phyloP scores from a whole-genome alignment of 306 rosid genomes.

The Lotus japonicus region DNA sequence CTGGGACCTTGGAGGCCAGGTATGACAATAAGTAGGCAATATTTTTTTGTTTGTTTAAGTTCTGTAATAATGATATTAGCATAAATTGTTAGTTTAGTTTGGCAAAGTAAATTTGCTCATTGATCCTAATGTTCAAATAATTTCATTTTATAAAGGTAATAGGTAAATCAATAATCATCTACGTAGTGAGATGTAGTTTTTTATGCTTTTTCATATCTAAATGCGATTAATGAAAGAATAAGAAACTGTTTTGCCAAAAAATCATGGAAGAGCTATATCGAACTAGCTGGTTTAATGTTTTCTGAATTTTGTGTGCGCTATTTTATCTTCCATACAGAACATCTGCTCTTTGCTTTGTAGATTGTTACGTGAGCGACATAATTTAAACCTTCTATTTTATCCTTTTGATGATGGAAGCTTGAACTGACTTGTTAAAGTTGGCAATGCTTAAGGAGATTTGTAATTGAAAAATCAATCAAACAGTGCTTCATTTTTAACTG shows the following conservation, averaged over 20 bases:
- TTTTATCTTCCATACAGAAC: not conserved
- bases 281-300: conserved; percentile 1
- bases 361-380: not conserved
- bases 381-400: not conserved
- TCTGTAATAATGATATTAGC: not conserved
- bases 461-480: conserved; percentile 4
- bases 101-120: not conserved
- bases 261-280: not conserved
- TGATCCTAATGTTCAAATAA: not conserved
- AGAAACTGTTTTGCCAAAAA: not conserved
- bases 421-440: conserved; percentile 14
- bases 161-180: not conserved
- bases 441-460: conserved; percentile 3
- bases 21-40: conserved; percentile 24
- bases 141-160: conserved; percentile 10
- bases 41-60: not conserved
- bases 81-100: conserved; percentile 7
- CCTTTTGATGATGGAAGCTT: conserved; percentile 4
- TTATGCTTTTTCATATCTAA: not conserved
- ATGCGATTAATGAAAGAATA: not conserved
- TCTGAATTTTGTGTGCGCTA: not conserved
- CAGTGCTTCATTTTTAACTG: conserved; percentile 11
- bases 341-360: not conserved
- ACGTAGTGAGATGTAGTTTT: not conserved
- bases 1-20: conserved; percentile 99